Evolutionary conservation across 441 rosid species (phyloP), one percentile per base, ranked within the genome.

Genomic region (Populus trichocarpa): DNA sequence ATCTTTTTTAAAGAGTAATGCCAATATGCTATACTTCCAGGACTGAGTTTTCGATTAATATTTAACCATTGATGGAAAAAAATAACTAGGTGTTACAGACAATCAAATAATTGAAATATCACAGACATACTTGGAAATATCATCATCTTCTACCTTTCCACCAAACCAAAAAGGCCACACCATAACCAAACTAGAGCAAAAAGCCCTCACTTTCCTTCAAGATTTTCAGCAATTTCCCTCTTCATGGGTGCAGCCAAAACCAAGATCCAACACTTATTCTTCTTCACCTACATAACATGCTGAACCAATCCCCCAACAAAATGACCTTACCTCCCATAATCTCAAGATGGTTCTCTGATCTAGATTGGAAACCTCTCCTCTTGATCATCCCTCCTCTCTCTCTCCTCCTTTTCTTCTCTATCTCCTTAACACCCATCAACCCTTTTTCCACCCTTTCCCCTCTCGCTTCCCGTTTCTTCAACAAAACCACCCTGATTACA

Each of bases 351-450:
- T 53, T 89, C 69, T 84, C 86, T 67, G 91, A 88, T 87, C 89
- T 88, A 69, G 88, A 91, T 74, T 83, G 87, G 80, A 86, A 89
- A 38, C 76, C 83, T 64, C 81, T 90, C 35, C 63, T 90, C 23
- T 35, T 85, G 6, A 50, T 89, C n/a, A 64, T 84, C 25, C 78
- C 86, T 67, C 87, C 80, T n/a, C 73, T 89, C 18, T 76, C 86
- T 11, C 73, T 91, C 30, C 79, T 90, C 26, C 12, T 87, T 20
- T 79, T 91, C 25, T 22, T 85, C 79, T 81, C 86, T 7, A 8
- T 88, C 4, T 79, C 89, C 0, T 81, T 84, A 23, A 38, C 72
- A 2, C 81, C 88, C 1, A 5, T 79, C 25, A 64, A 74, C 38
- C 84, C 88, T 30, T 69, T 87, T 32, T 74, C 88, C n/a, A 63